Evolutionary conservation across 2,329 filamentous ascomycete species (phyloP).

Genomic region (Teratosphaeria epicoccoides): DNA sequence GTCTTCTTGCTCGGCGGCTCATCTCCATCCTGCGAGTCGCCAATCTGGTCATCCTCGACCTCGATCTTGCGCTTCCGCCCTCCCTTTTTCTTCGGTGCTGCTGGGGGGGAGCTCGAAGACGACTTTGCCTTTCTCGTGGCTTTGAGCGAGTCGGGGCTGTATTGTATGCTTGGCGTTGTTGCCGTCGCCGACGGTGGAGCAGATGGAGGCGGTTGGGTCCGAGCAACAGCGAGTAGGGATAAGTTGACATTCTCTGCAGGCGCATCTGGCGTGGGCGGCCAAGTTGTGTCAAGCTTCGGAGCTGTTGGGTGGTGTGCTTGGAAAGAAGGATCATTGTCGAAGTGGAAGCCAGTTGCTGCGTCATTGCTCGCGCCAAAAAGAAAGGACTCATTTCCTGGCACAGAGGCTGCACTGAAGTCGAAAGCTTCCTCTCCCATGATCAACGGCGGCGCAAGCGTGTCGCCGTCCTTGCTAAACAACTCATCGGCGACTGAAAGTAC

Average conservation of each 20-base stretch:
- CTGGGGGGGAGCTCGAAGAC: constrained; percentile 18
- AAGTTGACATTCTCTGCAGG: constrained; percentile 10
- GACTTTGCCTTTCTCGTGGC: constrained; percentile 21
- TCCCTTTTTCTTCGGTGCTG: constrained; percentile 22
- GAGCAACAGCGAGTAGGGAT: constrained; percentile 15
- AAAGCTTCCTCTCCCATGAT: constrained; percentile 25
- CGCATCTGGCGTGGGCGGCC: constrained; percentile 16
- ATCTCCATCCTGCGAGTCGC: constrained; percentile 20
- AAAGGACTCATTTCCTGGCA: constrained; percentile 16
- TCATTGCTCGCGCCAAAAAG: constrained; percentile 18
- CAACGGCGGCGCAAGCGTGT: constrained; percentile 21
- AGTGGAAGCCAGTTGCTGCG: constrained; percentile 19
- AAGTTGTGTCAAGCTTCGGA: constrained; percentile 18
- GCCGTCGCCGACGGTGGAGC: neutral
- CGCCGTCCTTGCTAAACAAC: constrained; percentile 12
- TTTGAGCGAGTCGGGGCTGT: constrained; percentile 23
- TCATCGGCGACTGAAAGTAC: constrained; percentile 14
- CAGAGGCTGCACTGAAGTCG: constrained; percentile 13
- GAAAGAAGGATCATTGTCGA: constrained; percentile 13
- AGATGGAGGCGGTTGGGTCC: constrained; percentile 2
- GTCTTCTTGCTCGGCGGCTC: constrained; percentile 58
- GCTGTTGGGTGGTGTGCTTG: constrained; percentile 9
- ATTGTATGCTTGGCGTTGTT: constrained; percentile 12
- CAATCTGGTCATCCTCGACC: constrained; percentile 32
- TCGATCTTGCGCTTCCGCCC: constrained; percentile 28